Evolutionary conservation across 371 early-diverging fungal genomes (phyloP), one percentile per base, ranked within the genome.

Genomic region (Funneliformis caledonium): DNA sequence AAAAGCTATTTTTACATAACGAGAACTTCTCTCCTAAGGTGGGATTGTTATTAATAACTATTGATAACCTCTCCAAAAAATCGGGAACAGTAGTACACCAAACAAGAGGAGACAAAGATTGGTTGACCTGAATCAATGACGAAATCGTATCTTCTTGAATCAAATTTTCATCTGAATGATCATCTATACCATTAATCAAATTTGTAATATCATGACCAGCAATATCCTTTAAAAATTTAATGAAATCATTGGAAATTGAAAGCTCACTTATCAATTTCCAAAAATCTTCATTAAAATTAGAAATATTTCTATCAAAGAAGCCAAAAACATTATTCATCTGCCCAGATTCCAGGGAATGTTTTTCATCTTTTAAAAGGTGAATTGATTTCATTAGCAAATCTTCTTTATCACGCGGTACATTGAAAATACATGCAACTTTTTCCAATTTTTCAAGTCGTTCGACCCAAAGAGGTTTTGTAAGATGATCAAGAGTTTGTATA

Each of bases 71-170:
- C 1, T 26, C 2, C 9, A 81, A 45, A 68, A 81, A 72, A 52
- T 12, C 37, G 1, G 22, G 7, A 42, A 72, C 1, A 31, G 6
- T 14, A 22, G 48, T 4, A 33, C 19, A 26, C 8, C 47, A 37
- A 33, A 70, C 50, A 42, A 80, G 37, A 60, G 80, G 80, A 9
- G 61, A 43, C 10, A 80, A 45, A 60, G 60, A 70, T 48, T 61
- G 72, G 22, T 72, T 80, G 61, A 80, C 61, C 60, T 80, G 60
- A 43, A 80, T 80, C 43, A 72, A 52, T 19, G 72, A 47, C 31
- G 80, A 80, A 11, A 80, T 61, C 22, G 60, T 72, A 43, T 79
- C 80, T 59, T 80, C 72, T 72, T 70, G 72, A 33, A 80, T 42
- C 11, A 80, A 42, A 5, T 60, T 31, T 45, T 43, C 68, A n/a